Conservation (phyloP, 257 asterid species). For the Solanum lignicaule region DNA sequence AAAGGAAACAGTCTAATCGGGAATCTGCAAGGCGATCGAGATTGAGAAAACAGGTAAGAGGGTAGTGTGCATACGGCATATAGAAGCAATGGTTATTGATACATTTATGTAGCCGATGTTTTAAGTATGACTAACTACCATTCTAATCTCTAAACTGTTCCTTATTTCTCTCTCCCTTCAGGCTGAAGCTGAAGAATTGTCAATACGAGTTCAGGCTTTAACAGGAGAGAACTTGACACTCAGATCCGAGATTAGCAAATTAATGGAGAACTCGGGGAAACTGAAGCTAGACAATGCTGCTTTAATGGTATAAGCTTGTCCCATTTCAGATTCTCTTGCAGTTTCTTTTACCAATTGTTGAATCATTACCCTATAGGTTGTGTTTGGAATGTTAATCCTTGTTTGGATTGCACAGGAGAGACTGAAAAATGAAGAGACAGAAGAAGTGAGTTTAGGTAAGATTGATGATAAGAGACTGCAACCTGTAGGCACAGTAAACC, state of each 20-base stretch:
- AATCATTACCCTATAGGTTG: not conserved
- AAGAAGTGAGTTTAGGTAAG: slow-evolving; percentile 18
- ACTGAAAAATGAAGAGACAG: slow-evolving; percentile 28
- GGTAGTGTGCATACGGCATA: not conserved
- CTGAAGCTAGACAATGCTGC: slow-evolving; percentile 69
- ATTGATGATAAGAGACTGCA: slow-evolving; percentile 34
- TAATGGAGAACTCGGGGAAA: slow-evolving; percentile 50
- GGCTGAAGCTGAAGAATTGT: slow-evolving; percentile 95
- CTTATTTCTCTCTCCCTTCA: slow-evolving; percentile 1
- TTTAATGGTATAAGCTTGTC: slow-evolving; percentile 33
- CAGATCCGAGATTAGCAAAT: slow-evolving; percentile 55
- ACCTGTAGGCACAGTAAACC: slow-evolving; percentile 69
- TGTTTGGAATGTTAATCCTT: not conserved
- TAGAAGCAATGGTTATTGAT: not conserved
- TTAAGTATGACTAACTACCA: not conserved
- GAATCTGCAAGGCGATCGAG: slow-evolving; percentile 99
- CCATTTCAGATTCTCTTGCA: not conserved
- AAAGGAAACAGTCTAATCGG: slow-evolving; percentile 95
- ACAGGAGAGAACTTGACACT: slow-evolving; percentile 59
- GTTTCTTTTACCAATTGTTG: not conserved
- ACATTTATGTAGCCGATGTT: not conserved
- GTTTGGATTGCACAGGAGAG: slow-evolving; percentile 44
- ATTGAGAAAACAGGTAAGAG: slow-evolving; percentile 81
- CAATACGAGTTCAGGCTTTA: slow-evolving; percentile 57
- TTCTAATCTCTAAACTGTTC: not conserved